Percentiles rank a stretch among this genome's conserved stretches.
phyloP scores from a whole-genome alignment of 2,329 filamentous ascomycete species.

The Incumbomyces lentus region DNA sequence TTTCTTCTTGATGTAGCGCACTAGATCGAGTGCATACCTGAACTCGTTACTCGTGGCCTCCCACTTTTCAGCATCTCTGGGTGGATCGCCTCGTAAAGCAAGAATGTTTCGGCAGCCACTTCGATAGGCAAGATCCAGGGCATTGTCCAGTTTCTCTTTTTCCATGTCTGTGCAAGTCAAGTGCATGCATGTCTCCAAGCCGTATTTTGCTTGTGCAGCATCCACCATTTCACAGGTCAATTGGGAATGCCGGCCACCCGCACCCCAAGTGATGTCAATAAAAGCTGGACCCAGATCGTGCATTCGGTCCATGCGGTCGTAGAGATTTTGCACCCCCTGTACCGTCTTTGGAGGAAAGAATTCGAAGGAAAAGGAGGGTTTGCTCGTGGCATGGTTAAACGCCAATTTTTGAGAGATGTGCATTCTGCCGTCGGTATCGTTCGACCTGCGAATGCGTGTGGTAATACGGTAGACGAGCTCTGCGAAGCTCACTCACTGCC shows the following conservation, averaged over 20 bases:
- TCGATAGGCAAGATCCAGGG: slow-evolving; percentile 79
- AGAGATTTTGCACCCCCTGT: slow-evolving; percentile 90
- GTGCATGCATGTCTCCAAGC: slow-evolving; percentile 98
- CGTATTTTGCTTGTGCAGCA: slow-evolving; percentile 88
- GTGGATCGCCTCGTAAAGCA: slow-evolving; percentile 84
- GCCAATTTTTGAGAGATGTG: slow-evolving; percentile 89
- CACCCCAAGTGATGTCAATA: slow-evolving; percentile 97
- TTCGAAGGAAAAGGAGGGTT: slow-evolving; percentile 94
- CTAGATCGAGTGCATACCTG: slow-evolving; percentile 83
- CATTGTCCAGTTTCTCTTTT: slow-evolving; percentile 77
- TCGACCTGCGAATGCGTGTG: too few species aligned
- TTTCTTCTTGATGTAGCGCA: slow-evolving; percentile 65
- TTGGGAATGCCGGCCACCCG: slow-evolving; percentile 80
- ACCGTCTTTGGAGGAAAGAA: slow-evolving; percentile 96
- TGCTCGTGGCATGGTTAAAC: slow-evolving; percentile 65
- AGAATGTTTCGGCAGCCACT: slow-evolving; percentile 96
- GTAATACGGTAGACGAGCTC: background rate
- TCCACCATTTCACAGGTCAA: slow-evolving; percentile 96
- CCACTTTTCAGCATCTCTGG: slow-evolving; percentile 89
- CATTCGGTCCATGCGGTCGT: slow-evolving; percentile 99
- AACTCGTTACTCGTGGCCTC: slow-evolving; percentile 78
- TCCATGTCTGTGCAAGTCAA: slow-evolving; percentile 98
- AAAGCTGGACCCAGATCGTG: slow-evolving; percentile 87
- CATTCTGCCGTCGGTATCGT: slow-evolving; percentile 44
- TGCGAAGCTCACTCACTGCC: background rate